Evolutionary conservation across 148 eudicot species (phyloP).

Genomic region (Amaranthus palmeri): DNA sequence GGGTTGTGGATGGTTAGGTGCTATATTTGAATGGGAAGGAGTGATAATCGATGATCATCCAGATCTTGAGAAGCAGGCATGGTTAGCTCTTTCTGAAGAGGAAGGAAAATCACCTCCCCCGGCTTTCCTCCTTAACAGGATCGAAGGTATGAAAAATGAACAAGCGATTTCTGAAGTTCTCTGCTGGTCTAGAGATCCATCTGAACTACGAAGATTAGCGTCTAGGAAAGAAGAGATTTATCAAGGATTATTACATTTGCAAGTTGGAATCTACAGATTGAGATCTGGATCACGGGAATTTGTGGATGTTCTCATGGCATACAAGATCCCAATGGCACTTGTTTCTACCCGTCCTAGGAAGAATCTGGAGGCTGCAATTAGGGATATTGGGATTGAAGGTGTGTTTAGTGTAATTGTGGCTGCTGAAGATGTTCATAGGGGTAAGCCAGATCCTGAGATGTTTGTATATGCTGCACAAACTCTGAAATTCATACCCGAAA

Average conservation of each 20-base stretch:
- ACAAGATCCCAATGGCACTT: slow-evolving; percentile 87
- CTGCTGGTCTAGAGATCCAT: slow-evolving; percentile 89
- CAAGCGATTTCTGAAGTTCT: slow-evolving; percentile 91
- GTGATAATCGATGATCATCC: slow-evolving; percentile 83
- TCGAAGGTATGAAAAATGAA: slow-evolving; percentile 96
- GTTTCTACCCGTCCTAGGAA: slow-evolving; percentile 84
- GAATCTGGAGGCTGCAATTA: slow-evolving; percentile 62
- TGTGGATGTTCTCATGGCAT: slow-evolving; percentile 47
- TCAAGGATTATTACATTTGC: slow-evolving; percentile 37
- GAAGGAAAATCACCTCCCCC: slow-evolving; percentile 84
- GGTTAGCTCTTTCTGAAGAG: slow-evolving; percentile 77
- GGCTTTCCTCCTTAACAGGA: slow-evolving; percentile 48
- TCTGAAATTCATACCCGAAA: slow-evolving; percentile 71
- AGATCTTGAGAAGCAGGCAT: slow-evolving; percentile 80
- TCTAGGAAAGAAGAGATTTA: slow-evolving; percentile 73
- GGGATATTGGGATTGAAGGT: slow-evolving; percentile 65
- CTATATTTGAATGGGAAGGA: slow-evolving; percentile 97
- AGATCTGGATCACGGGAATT: slow-evolving; percentile 85
- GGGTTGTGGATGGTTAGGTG: slow-evolving; percentile 97
- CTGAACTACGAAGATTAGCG: slow-evolving; percentile 57
- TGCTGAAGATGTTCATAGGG: slow-evolving; percentile 86
- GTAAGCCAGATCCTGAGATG: slow-evolving; percentile 98
- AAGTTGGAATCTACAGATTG: slow-evolving; percentile 70
- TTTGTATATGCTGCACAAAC: slow-evolving; percentile 77
- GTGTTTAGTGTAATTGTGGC: slow-evolving; percentile 75